Evolutionary conservation across 495 filamentous ascomycete species (phyloP).

Genomic region (Geoglossum glabrum): DNA sequence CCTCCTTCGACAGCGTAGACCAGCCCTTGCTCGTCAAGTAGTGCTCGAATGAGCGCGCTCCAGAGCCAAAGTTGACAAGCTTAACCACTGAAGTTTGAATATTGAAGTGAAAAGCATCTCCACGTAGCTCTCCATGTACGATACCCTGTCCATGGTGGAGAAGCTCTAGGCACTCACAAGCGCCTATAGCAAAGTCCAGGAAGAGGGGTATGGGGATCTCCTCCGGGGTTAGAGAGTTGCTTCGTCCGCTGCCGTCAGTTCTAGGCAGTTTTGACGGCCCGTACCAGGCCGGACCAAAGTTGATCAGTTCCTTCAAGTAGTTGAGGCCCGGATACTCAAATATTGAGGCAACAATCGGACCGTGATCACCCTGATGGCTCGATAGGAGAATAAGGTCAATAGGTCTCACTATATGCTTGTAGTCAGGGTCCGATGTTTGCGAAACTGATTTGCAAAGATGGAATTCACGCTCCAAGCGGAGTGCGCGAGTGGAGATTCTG

Average conservation of each 20-base stretch:
- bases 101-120: slow-evolving; percentile 74
- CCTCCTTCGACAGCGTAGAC: slow-evolving; percentile 55
- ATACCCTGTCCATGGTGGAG: slow-evolving; percentile 66
- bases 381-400: slow-evolving; percentile 51
- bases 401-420: slow-evolving; percentile 51
- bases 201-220: slow-evolving; percentile 47
- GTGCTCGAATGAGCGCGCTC: slow-evolving; percentile 69
- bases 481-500: slow-evolving; percentile 54
- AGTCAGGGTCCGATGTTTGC: slow-evolving; percentile 49
- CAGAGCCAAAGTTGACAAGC: slow-evolving; percentile 67
- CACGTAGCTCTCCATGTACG: slow-evolving; percentile 72
- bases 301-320: slow-evolving; percentile 44
- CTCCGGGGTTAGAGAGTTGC: slow-evolving; percentile 21
- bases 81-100: slow-evolving; percentile 45
- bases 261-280: background rate
- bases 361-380: slow-evolving; percentile 39
- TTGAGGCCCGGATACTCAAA: slow-evolving; percentile 63
- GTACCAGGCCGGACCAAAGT: slow-evolving; percentile 59
- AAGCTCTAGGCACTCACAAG: slow-evolving; percentile 65
- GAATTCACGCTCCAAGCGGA: slow-evolving; percentile 68
- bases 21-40: slow-evolving; percentile 68
- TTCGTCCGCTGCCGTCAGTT: slow-evolving; percentile 24
- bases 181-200: slow-evolving; percentile 74
- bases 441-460: slow-evolving; percentile 55
- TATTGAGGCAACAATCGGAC: slow-evolving; percentile 47